These are phyloP conservation scores for Luzula sylvatica DNA, from an alignment of 176 grass and related monocot genomes.

Conservation along the genomic window DNA sequence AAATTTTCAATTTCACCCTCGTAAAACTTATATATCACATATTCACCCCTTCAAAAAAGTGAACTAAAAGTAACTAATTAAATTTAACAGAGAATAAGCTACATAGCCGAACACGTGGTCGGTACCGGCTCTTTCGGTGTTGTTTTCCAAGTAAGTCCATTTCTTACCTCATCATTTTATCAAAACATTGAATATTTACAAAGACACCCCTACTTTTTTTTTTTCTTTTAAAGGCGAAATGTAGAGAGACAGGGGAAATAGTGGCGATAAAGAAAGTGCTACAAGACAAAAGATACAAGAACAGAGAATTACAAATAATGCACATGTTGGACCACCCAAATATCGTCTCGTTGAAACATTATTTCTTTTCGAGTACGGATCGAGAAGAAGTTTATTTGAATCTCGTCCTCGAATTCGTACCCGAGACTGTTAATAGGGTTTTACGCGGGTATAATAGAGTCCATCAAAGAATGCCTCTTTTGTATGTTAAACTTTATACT, in stretches of 20 bases:
- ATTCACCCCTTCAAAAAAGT: not conserved
- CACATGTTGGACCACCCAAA: constrained; percentile 99
- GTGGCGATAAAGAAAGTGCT: constrained; percentile 97
- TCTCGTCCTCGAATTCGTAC: constrained; percentile 86
- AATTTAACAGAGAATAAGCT: constrained; percentile 57
- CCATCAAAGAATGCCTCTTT: constrained; percentile 76
- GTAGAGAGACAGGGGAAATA: constrained; percentile 87
- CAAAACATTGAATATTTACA: constrained; percentile 6
- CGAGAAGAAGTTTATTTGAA: constrained; percentile 90
- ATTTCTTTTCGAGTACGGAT: constrained; percentile 86
- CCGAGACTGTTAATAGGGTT: constrained; percentile 76
- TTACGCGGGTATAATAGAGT: constrained; percentile 72
- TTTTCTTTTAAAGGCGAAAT: constrained; percentile 69
- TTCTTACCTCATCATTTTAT: constrained; percentile 17
- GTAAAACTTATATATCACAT: not conserved
- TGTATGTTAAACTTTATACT: constrained; percentile 86
- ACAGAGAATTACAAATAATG: constrained; percentile 91
- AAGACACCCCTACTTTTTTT: not conserved
- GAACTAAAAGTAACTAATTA: not conserved
- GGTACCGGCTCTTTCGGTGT: constrained; percentile 95
- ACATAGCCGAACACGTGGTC: constrained; percentile 88
- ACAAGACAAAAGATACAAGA: constrained; percentile 98
- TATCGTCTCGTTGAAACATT: constrained; percentile 78
- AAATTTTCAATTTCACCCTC: constrained; percentile 14
- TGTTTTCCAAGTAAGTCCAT: constrained; percentile 67